Base-by-base conservation (phyloP, 805 yeast genomes). In the Lachancea dasiensis region DNA sequence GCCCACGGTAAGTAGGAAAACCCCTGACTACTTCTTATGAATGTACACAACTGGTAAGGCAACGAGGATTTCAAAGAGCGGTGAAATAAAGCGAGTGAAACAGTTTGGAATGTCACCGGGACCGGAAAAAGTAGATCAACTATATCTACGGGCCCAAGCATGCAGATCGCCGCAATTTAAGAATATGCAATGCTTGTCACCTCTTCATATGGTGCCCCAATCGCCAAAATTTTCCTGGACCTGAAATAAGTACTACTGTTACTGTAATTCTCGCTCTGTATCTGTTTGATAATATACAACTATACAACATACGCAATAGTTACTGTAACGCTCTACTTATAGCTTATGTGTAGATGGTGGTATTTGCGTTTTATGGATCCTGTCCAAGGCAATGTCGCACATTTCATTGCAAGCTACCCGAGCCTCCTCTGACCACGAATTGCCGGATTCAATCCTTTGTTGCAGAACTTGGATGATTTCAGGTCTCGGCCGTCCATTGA, bases 1-100 rank as follows among this genome's bases (percentile, higher is more conserved):
- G 68, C 97, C 98, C 41, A 85, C 95, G 7, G 97, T 89, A 27
- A 85, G 95, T 30, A 79, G 97, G 64, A 87, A 90, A 63, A 89
- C 97, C 7, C 97, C 98, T 10, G 97, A 90, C 65, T 90, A 90
- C 64, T 90, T 90, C 75, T 74, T 87, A 64, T 85, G 68, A 72
- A 39, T 11, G 5, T 16, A 8, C 11, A 19, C 16, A 13, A 15
- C 7, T 15, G 13, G 25, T 18, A 19, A 20, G 16, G 10, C 25
- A 9, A 30, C n/a, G n/a, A n/a, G n/a, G n/a, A n/a, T n/a, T n/a
- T n/a, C n/a, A n/a, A n/a, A n/a, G n/a, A n/a, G n/a, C n/a, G n/a
- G n/a, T n/a, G n/a, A n/a, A n/a, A n/a, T n/a, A n/a, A n/a, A n/a
- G n/a, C n/a, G n/a, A n/a, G n/a, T n/a, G n/a, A n/a, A n/a, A n/a